These are phyloP conservation scores for Auricularia auricula-judae DNA, from an alignment of 768 basidiomycete species.

Conservation along the genomic window DNA sequence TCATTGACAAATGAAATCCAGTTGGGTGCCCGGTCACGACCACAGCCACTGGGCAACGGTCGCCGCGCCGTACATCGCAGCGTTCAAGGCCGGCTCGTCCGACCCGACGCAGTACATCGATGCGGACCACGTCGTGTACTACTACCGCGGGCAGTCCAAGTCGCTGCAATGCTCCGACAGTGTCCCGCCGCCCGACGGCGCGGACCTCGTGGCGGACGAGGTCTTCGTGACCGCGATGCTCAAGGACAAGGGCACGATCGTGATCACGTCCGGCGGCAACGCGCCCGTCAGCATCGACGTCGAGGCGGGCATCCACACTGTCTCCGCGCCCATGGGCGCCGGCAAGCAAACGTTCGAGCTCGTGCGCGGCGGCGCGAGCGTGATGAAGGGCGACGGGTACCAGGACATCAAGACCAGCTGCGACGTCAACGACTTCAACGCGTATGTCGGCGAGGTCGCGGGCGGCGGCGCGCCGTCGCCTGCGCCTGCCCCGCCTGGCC, in stretches of 20 bases:
- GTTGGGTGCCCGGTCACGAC: neutral
- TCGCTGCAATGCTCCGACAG: neutral
- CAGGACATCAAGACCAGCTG: neutral
- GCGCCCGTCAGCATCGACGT: neutral
- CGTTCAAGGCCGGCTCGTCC: neutral
- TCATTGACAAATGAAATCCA: too few relatives aligned
- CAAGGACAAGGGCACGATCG: neutral
- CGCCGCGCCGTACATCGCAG: neutral
- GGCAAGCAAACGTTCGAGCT: neutral
- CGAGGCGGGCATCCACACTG: neutral
- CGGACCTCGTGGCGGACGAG: neutral
- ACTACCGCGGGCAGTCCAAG: neutral
- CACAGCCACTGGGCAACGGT: neutral
- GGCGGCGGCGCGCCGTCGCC: neutral
- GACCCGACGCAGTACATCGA: neutral
- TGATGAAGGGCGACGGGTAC: neutral
- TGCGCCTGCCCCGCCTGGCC: neutral
- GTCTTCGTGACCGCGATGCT: neutral
- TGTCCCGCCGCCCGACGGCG: neutral
- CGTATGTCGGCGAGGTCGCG: neutral
- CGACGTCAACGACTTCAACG: conserved; percentile 1
- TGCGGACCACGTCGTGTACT: neutral
- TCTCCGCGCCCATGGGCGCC: neutral
- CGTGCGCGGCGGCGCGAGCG: neutral
- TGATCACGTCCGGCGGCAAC: neutral